A percentile compares a stretch with the other conserved stretches of the same genome.
These are phyloP conservation scores for Stagonosporopsis rhizophila DNA, from an alignment of 2,329 filamentous ascomycete species.

Conservation along the genomic window DNA sequence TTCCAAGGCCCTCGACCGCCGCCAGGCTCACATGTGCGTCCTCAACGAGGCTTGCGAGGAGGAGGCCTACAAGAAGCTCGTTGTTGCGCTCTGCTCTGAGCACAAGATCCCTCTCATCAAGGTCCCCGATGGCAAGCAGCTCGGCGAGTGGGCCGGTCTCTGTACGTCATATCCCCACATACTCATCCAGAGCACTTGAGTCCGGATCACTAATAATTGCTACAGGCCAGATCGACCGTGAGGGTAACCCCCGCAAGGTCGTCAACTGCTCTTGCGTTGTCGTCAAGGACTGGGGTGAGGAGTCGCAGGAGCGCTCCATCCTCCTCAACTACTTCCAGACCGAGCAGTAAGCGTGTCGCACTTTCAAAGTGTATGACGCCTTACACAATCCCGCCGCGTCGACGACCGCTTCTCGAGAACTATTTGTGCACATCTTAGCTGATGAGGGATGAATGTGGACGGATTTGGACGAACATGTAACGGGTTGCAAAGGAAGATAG, in stretches of 20 bases:
- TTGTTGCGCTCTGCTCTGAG: conserved; percentile 97
- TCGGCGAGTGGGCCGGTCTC: conserved; percentile 99
- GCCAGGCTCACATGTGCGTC: conserved; percentile 99
- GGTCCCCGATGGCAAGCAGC: conserved; percentile 99
- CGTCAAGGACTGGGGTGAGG: conserved; percentile 99
- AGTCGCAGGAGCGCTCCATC: conserved; percentile 97
- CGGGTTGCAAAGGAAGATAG: conserved; percentile 19
- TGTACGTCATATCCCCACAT: conserved; percentile 70
- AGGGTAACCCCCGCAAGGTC: conserved; percentile 99
- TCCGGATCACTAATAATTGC: conserved; percentile 15
- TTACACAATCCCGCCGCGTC: conserved; percentile 6
- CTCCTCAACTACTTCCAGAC: conserved; percentile 99
- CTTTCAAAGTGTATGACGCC: conserved; percentile 8
- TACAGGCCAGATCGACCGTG: conserved; percentile 94
- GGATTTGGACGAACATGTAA: conserved; percentile 2
- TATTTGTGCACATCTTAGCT: conserved; percentile 16
- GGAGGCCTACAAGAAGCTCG: conserved; percentile 99
- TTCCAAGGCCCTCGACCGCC: conserved; percentile 97
- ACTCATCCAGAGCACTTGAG: too few species aligned
- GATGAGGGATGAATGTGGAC: conserved; percentile 11
- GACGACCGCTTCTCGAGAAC: conserved; percentile 7
- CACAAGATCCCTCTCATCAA: conserved; percentile 99
- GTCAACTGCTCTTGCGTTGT: conserved; percentile 99
- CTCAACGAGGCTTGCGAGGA: conserved; percentile 99
- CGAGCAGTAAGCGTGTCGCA: conserved; percentile 57